Evolutionary conservation across 371 early-diverging fungal species (phyloP).

Genomic region (Actinomucor elegans): DNA sequence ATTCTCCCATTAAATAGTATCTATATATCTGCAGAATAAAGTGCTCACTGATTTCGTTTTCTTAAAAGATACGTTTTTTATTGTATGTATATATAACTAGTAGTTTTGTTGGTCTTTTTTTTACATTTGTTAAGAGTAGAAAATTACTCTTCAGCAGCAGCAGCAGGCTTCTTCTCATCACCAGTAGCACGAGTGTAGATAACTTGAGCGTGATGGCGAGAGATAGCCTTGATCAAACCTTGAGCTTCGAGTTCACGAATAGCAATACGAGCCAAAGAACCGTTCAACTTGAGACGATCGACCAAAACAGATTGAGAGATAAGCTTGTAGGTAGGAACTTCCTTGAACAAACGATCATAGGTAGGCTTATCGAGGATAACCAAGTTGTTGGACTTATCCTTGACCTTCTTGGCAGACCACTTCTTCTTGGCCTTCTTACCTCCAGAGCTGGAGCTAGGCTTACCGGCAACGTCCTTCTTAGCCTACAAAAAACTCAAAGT

Average conservation of each 20-base stretch:
- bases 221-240: conserved; percentile 91
- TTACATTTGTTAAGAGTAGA: neutral
- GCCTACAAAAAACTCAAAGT: conserved; percentile 39
- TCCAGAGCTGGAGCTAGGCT: conserved; percentile 72
- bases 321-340: conserved; percentile 98
- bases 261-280: conserved; percentile 94
- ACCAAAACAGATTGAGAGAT: conserved; percentile 97
- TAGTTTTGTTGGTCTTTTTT: no score
- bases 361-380: conserved; percentile 91
- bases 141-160: conserved; percentile 33
- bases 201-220: conserved; percentile 87
- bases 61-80: no score
- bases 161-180: conserved; percentile 59
- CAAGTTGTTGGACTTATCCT: conserved; percentile 97
- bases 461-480: conserved; percentile 72
- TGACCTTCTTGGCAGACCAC: conserved; percentile 96
- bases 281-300: conserved; percentile 97
- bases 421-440: conserved; percentile 95
- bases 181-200: conserved; percentile 96
- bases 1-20: no score
- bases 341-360: conserved; percentile 95
- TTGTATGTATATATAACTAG: no score
- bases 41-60: no score
- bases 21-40: no score
- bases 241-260: conserved; percentile 89